A percentile compares a stretch with the other conserved stretches of the same genome.
These are phyloP conservation scores for Kwoniella newhampshirensis DNA, from an alignment of 768 basidiomycete species.

Conservation along the genomic window DNA sequence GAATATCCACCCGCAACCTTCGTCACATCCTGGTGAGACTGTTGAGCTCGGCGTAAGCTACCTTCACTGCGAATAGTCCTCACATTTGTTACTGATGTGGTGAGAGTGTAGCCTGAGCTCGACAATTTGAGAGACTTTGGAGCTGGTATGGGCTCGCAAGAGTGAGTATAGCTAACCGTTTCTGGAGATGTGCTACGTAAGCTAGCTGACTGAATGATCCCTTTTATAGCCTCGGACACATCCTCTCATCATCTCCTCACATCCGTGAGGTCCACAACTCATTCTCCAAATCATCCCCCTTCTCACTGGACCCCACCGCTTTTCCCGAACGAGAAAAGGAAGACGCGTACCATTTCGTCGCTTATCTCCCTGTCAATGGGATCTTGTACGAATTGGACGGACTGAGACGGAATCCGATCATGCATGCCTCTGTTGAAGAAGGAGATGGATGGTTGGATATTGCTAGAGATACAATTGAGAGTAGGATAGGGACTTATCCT, in stretches of 20 bases:
- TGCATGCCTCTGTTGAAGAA: slow-evolving; percentile 68
- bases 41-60: slow-evolving; percentile 49
- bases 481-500: slow-evolving; percentile 86
- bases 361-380: slow-evolving; percentile 82
- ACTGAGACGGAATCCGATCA: slow-evolving; percentile 72
- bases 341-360: slow-evolving; percentile 96
- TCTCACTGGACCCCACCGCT: slow-evolving; percentile 76
- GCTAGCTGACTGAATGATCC: slow-evolving; percentile 12
- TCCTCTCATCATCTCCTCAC: slow-evolving; percentile 52
- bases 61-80: background rate
- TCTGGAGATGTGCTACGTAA: background rate
- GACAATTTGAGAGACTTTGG: slow-evolving; percentile 74
- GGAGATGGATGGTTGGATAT: slow-evolving; percentile 80
- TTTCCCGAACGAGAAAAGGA: slow-evolving; percentile 62
- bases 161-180: slow-evolving; percentile 29
- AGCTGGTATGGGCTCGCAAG: slow-evolving; percentile 75
- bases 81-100: too few species aligned
- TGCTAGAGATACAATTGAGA: slow-evolving; percentile 82
- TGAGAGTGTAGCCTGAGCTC: slow-evolving; percentile 67
- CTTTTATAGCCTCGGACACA: slow-evolving; percentile 47
- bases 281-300: slow-evolving; percentile 83
- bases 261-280: slow-evolving; percentile 74
- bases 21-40: slow-evolving; percentile 30
- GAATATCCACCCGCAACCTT: slow-evolving; percentile 42
- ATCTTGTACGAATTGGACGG: slow-evolving; percentile 92